phyloP scores from a whole-genome alignment of 1,284 basidiomycete species.

The Wallemia ichthyophaga region DNA sequence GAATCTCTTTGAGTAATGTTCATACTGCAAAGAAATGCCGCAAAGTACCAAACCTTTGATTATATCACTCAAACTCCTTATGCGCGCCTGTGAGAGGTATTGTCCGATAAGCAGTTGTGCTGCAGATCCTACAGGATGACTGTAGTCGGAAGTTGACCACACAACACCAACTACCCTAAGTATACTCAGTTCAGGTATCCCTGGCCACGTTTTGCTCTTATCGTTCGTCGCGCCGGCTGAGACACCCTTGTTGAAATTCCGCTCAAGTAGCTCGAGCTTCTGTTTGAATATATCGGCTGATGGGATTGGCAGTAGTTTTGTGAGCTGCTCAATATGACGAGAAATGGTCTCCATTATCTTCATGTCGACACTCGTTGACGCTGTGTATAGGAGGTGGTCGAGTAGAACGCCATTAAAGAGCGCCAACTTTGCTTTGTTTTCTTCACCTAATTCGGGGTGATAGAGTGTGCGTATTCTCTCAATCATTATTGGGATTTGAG shows the following conservation, averaged over 20 bases:
- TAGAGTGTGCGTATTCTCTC: slow-evolving; percentile 72
- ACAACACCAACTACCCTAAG: slow-evolving; percentile 47
- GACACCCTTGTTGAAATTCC: slow-evolving; percentile 65
- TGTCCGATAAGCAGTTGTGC: slow-evolving; percentile 64
- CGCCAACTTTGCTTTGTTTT: slow-evolving; percentile 63
- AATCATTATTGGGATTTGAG: slow-evolving; percentile 38
- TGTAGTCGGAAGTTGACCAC: slow-evolving; percentile 86
- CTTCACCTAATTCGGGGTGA: slow-evolving; percentile 62
- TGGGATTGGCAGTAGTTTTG: slow-evolving; percentile 48
- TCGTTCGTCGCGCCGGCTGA: slow-evolving; percentile 33
- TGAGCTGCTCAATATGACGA: slow-evolving; percentile 54
- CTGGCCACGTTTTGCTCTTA: slow-evolving; percentile 61
- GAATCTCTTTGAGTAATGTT: slow-evolving; percentile 51
- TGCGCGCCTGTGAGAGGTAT: slow-evolving; percentile 56
- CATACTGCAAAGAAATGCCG: slow-evolving; percentile 28
- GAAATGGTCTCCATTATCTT: slow-evolving; percentile 33
- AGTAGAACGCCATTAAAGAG: slow-evolving; percentile 51
- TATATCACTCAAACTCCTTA: slow-evolving; percentile 43
- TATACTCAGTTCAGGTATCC: slow-evolving; percentile 46
- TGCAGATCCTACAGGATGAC: slow-evolving; percentile 63
- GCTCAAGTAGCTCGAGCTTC: slow-evolving; percentile 73
- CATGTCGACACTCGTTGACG: slow-evolving; percentile 31
- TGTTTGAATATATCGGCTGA: slow-evolving; percentile 47
- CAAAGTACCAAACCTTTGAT: slow-evolving; percentile 66
- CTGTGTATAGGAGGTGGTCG: slow-evolving; percentile 58